Base-by-base conservation (phyloP, 2,329 filamentous ascomycete genomes). In the Aspergillus melleus region DNA sequence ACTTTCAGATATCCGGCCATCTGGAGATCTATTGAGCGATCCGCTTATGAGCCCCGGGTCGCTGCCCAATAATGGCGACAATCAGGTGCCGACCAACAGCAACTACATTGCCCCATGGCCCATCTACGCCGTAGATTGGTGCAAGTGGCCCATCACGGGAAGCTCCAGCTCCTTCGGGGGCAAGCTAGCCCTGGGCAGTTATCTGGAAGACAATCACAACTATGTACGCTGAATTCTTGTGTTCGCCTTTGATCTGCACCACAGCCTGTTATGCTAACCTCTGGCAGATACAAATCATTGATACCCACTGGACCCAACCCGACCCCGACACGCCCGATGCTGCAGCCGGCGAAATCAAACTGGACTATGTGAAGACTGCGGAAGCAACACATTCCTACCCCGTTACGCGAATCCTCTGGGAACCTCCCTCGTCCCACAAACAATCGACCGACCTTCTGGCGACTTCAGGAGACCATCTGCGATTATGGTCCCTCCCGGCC, bases 381-480 rank as follows among this genome's bases (percentile, higher is more conserved):
- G 95, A 99, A 81, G 95, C 95, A 20, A 97, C 94, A 20, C 96
- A 97, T 79, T 96, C 95, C 11, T 99, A 98, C 74, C 95, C 95
- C 2, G 95, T 99, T 32, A 99, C 94, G 3, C 87, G 95, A 59
- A 89, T 99, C 65, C 78, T 98, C 9, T 99, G 94, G 94, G 94
- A 99, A 73, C 94, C 94, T 11, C 93, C 93, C 4, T 96, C 92
- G 10, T 91, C 92, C 14, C 91, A 96, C 73, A 98, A 99, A 76
- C 91, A 96, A 76, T 93, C 91, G 3, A 98, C 94, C 6, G 94
- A 99, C 78, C 84, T 99, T 60, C 84, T 99, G 56, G 94, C 94
- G 8, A 98, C 95, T 0, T 97, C 93, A 16, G 94, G 94, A 56
- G 94, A 99, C 72, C 94, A 99, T 75, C 81, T 99, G 59, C 87